Evolutionary conservation across 2,329 filamentous ascomycete genomes (phyloP), one percentile per base, ranked within the genome.

Genomic region (Coleophoma cylindrospora): DNA sequence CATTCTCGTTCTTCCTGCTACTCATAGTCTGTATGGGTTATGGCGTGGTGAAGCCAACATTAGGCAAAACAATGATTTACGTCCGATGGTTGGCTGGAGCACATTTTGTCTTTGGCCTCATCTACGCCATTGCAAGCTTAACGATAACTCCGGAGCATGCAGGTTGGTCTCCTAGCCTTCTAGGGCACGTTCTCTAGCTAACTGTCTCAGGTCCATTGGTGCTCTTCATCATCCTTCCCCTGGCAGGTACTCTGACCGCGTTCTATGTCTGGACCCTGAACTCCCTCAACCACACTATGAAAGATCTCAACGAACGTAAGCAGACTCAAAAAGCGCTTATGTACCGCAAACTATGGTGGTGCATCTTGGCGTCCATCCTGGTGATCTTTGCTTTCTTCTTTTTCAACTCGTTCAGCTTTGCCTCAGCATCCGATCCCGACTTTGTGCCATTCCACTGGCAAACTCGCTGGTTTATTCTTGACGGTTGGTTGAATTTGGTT

Each of bases 21-120:
- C 83, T 99, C 48, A 97, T 99, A 59, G 94, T 99, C 33, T 99
- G 94, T 69, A 99, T 99, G 94, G 94, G 94, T 33, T 99, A 99
- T 62, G 94, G 94, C 60, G 95, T 99, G 21, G 95, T 99, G 58
- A 97, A 97, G 72, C 88, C 86, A 2, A 90, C 87, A 2, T 79
- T 99, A 4, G 94, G 94, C 51, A 88, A 86, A 63, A 91, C 91
- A 12, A 99, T 99, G 94, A 83, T 92, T 57, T 92, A 89, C 62
- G 91, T 96, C 40, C 89, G 94, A 52, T 88, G 87, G 73, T 81
- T 99, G 15, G 94, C 94, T 14, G 86, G 91, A 54, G 89, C 86
- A 2, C 94, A 99, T 70, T 99, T 99, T 64, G 74, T 95, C 47
- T 99, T 99, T 61, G 94, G 92, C 19, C 81, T 97, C 53, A 86